These are phyloP conservation scores for Syzygium grande DNA, from an alignment of 345 rosid species.

Conservation along the genomic window DNA sequence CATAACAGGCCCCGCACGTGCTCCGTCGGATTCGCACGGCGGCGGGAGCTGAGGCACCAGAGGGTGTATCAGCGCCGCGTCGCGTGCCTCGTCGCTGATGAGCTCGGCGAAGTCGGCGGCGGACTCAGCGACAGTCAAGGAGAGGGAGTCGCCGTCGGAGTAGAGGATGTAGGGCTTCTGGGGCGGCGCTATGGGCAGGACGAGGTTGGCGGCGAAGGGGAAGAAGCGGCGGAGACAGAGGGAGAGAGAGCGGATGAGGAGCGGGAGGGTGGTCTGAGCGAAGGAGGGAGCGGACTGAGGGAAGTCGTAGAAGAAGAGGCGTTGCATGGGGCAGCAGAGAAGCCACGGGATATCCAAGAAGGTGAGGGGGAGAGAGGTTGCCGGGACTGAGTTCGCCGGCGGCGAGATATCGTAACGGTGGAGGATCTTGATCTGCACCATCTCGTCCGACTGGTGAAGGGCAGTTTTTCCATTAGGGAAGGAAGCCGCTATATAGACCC, in stretches of 20 bases:
- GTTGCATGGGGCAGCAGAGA: constrained; percentile 9
- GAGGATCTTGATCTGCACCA: not conserved
- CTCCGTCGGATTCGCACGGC: not conserved
- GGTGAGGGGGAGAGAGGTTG: constrained; percentile 24
- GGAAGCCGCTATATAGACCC: too few relatives aligned
- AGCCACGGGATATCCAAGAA: constrained; percentile 26
- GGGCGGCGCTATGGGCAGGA: constrained; percentile 11
- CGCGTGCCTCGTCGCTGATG: constrained; percentile 2
- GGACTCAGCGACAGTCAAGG: constrained; percentile 20
- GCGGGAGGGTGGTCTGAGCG: constrained; percentile 19
- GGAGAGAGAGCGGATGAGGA: constrained; percentile 38
- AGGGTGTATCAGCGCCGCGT: constrained; percentile 7
- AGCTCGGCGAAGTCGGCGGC: constrained; percentile 7
- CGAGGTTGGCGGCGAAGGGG: constrained; percentile 27
- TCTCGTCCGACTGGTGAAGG: not conserved
- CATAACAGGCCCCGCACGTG: constrained; percentile 2
- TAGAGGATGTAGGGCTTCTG: constrained; percentile 9
- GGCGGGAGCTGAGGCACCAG: constrained; percentile 13
- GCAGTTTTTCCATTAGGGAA: not conserved
- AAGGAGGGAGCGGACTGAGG: constrained; percentile 18
- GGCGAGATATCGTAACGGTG: constrained; percentile 21
- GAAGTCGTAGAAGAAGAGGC: constrained; percentile 27
- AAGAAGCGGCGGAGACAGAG: constrained; percentile 31
- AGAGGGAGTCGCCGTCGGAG: constrained; percentile 2
- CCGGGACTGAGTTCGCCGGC: constrained; percentile 17